phyloP scores from a whole-genome alignment of 805 yeast genomes.

The Isabelozyma pseudorhagii region DNA sequence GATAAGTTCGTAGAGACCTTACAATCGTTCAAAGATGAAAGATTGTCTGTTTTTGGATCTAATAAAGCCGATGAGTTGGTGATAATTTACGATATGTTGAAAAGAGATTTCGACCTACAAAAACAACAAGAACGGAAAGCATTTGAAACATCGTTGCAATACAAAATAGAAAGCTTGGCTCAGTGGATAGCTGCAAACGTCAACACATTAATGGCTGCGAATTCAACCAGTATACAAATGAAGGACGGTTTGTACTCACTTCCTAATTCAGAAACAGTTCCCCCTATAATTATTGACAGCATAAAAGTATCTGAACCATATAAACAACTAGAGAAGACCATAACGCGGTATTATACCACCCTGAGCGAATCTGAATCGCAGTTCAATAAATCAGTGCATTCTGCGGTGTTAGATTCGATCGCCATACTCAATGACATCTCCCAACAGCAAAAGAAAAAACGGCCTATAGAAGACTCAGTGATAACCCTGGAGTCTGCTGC shows the following conservation, averaged over 20 bases:
- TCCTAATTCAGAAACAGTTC: neutral
- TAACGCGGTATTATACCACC: neutral
- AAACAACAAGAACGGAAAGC: conserved; percentile 8
- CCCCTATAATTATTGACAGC: neutral
- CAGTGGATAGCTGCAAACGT: conserved; percentile 9
- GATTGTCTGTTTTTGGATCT: conserved; percentile 22
- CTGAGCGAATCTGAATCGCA: neutral
- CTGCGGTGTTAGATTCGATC: neutral
- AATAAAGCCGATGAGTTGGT: conserved; percentile 16
- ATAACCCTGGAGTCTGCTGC: neutral
- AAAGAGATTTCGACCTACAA: conserved; percentile 16
- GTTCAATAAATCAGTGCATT: too few species aligned
- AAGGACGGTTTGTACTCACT: neutral
- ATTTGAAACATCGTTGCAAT: conserved; percentile 9
- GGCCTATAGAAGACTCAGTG: neutral
- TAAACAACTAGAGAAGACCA: neutral
- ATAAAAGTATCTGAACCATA: neutral
- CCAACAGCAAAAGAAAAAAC: neutral
- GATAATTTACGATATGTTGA: conserved; percentile 24
- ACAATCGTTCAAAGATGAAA: conserved; percentile 21
- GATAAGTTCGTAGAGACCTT: conserved; percentile 17
- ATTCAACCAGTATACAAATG: neutral
- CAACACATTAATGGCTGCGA: neutral
- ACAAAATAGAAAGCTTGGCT: conserved; percentile 6
- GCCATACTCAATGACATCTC: neutral